Evolutionary conservation across 192 early-diverging fungal genomes (phyloP).

Genomic region (Entomortierella lignicola): DNA sequence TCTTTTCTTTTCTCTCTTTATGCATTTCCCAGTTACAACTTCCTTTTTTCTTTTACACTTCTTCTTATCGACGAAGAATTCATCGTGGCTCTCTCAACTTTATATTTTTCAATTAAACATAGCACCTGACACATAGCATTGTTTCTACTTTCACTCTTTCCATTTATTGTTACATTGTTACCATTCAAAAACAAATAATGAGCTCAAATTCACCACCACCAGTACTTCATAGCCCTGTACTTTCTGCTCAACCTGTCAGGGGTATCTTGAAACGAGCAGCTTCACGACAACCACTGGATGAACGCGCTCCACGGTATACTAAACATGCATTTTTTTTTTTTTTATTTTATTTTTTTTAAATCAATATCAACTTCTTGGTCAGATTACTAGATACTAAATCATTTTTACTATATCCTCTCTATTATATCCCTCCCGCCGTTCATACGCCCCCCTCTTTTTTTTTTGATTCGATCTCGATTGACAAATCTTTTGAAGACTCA

Average conservation of each 20-base stretch:
- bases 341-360: neutral
- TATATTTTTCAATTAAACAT: no score
- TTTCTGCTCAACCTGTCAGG: conserved; percentile 37
- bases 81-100: no score
- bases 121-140: no score
- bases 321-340: conserved; percentile 1
- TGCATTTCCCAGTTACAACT: neutral
- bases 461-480: no score
- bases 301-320: conserved; percentile 44
- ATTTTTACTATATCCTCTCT: no score
- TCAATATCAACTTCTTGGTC: no score
- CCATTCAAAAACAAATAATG: no score
- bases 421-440: no score
- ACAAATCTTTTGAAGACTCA: conserved; percentile 79
- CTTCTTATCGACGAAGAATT: neutral
- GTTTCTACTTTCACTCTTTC: no score
- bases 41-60: neutral
- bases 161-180: no score
- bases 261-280: conserved; percentile 46
- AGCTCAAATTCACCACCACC: conserved; percentile 1
- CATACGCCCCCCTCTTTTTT: no score
- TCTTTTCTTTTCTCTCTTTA: neutral
- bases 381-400: no score
- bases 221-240: conserved; percentile 20
- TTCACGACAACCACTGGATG: conserved; percentile 14